These are phyloP conservation scores for Pseudocohnilembus persalinus DNA, from an alignment of 169 alveolate species.

Conservation along the genomic window DNA sequence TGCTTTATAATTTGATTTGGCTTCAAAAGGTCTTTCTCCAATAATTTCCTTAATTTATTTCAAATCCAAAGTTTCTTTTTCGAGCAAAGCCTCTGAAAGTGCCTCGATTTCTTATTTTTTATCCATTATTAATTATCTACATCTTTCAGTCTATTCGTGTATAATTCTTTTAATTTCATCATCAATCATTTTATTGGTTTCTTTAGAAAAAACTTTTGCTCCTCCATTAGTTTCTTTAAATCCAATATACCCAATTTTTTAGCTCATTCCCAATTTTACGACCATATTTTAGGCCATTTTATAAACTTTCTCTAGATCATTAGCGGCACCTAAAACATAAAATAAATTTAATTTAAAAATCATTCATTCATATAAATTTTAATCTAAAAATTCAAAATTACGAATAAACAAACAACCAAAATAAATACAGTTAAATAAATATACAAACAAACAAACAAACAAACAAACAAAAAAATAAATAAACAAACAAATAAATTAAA, in stretches of 20 bases:
- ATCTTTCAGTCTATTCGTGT: conserved; percentile 11
- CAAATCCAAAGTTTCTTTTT: conserved; percentile 24
- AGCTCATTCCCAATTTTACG: conserved; percentile 91
- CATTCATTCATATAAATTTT: no score
- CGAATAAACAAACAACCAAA: no score
- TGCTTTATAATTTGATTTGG: conserved; percentile 40
- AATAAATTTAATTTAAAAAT: no score
- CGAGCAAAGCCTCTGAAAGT: conserved; percentile 3
- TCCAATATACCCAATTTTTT: conserved; percentile 30
- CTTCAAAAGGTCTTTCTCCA: conserved; percentile 41
- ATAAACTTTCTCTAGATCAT: conserved; percentile 51
- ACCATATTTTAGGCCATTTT: conserved; percentile 88
- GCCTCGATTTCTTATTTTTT: conserved; percentile 18
- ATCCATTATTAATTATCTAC: background rate
- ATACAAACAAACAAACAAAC: no score
- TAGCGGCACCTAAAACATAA: background rate
- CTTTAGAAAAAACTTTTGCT: conserved; percentile 20
- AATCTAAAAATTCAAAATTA: no score
- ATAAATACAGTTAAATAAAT: no score
- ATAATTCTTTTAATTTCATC: conserved; percentile 19
- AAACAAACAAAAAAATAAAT: no score
- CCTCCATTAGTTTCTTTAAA: background rate
- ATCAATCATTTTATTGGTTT: conserved; percentile 34
- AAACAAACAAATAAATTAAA: no score
- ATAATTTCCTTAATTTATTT: conserved; percentile 1